A percentile compares a stretch with the other conserved stretches of the same genome.
Conservation (phyloP, 2,329 filamentous ascomycete species). For the Aspergillus sergii region DNA sequence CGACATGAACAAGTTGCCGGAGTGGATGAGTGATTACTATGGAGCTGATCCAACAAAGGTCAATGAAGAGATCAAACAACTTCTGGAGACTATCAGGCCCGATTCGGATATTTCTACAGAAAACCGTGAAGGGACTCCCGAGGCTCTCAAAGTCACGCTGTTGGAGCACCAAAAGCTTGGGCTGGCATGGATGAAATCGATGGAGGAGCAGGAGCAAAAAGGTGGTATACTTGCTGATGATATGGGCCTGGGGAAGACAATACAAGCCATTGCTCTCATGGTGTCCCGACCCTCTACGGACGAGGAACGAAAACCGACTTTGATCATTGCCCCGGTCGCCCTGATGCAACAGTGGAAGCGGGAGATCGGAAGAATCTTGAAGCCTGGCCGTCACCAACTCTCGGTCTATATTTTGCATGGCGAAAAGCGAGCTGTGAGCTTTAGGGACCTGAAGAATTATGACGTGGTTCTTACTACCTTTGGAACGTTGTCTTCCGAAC, state of each 20-base stretch:
- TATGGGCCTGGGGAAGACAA: conserved; percentile 84
- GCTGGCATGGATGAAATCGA: conserved; percentile 73
- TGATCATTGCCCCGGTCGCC: conserved; percentile 80
- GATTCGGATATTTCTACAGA: conserved; percentile 67
- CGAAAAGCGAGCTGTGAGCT: conserved; percentile 58
- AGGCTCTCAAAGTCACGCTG: conserved; percentile 67
- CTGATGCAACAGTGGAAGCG: conserved; percentile 82
- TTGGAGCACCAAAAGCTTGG: conserved; percentile 83
- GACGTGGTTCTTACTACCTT: conserved; percentile 82
- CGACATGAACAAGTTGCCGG: conserved; percentile 1
- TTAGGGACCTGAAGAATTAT: conserved; percentile 62
- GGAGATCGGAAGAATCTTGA: conserved; percentile 74
- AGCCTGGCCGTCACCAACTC: conserved; percentile 56
- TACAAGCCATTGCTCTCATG: conserved; percentile 79
- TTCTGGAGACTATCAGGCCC: conserved; percentile 73
- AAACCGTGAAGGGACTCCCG: conserved; percentile 69
- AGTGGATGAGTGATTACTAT: conserved; percentile 20
- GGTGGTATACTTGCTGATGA: conserved; percentile 78
- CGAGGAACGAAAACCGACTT: conserved; percentile 67
- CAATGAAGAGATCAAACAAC: conserved; percentile 68
- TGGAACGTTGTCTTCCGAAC: conserved; percentile 69
- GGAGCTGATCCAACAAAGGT: conserved; percentile 53
- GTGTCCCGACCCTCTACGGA: conserved; percentile 65
- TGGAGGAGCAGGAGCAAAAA: conserved; percentile 71
- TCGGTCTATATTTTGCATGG: conserved; percentile 72